A percentile compares a stretch with the other conserved stretches of the same genome.
These are phyloP conservation scores for Rhodosporidiobolus sp. DNA, from an alignment of 768 basidiomycete genomes.

Conservation along the genomic window DNA sequence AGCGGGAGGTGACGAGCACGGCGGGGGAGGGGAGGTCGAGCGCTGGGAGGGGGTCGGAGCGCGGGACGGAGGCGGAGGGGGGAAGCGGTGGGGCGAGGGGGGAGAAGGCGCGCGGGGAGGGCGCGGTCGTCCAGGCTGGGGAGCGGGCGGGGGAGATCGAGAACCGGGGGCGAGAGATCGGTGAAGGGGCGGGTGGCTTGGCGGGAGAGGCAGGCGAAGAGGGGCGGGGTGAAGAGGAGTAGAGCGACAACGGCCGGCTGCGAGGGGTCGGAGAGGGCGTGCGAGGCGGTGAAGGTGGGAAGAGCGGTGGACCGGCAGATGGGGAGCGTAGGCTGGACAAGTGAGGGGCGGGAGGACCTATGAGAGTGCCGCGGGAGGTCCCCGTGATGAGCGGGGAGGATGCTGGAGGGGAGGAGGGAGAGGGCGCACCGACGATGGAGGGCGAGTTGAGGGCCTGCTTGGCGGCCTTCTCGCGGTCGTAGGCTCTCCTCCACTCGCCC, in stretches of 20 bases:
- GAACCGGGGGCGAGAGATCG: not conserved
- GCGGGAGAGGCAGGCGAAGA: not conserved
- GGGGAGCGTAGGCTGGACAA: not conserved
- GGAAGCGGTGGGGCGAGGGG: not conserved
- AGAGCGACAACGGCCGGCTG: not conserved
- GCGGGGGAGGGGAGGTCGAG: not conserved
- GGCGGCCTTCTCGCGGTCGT: not conserved
- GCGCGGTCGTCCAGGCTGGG: not conserved
- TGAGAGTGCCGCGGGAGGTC: not conserved
- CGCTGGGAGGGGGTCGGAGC: not conserved
- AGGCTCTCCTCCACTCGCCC: not conserved
- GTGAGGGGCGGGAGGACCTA: not conserved
- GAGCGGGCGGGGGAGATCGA: not conserved
- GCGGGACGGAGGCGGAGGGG: not conserved
- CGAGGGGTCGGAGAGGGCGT: not conserved
- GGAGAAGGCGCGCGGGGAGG: not conserved
- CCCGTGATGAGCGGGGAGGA: not conserved
- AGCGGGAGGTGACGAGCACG: constrained; percentile 2
- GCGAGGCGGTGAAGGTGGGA: constrained; percentile 3
- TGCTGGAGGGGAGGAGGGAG: not conserved
- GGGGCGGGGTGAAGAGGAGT: not conserved
- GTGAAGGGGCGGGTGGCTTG: not conserved
- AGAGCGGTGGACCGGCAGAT: not conserved
- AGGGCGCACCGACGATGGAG: not conserved
- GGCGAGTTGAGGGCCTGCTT: constrained; percentile 2